Base-by-base conservation (phyloP, 2,329 filamentous ascomycete species). In the Didymosphaeria variabile region DNA sequence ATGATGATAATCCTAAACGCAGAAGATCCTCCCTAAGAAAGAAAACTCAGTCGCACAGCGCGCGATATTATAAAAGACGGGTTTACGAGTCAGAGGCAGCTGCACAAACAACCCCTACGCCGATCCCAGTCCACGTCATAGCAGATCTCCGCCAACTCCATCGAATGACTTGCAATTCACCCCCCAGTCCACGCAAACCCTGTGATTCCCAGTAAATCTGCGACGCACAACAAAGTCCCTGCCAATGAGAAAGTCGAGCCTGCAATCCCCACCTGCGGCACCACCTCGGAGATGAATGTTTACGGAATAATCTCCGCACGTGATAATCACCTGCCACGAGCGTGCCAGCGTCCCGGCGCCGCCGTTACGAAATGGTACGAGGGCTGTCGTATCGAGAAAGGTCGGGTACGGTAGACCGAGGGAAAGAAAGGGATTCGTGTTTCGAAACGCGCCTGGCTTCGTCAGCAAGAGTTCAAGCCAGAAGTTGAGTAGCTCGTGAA, bases 101-200 rank as follows among this genome's bases (percentile, higher is more conserved):
- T n/a, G n/a, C n/a, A n/a, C n/a, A n/a, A n/a, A n/a, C 21, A 58
- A 51, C 57, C 51, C 52, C 49, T 51, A 38, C 44, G 51, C 51
- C 31, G 52, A 60, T 56, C 50, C 50, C 26, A 26, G 32, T 23
- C 52, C 36, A 60, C 58, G 52, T 38, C 51, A 59, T 51, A 17
- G 49, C 36, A 58, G 56, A 57, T 44, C 32, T n/a, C 31, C n/a
- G 10, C 32, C 32, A 21, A 42, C 51, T 17, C 15, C 34, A 44
- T 38, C 32, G 13, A 36, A 58, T 19, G 29, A 54, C 38, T 23
- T 26, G 57, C 40, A 15, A 49, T 26, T 32, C 38, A 45, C 47
- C 52, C 47, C 58, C 58, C 58, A 38, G 58, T 45, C 53, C 58
- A 45, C 50, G 45, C 51, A 58, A 58, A 49, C 47, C 59, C 59